Evolutionary conservation across 73 alveolate species (phyloP).

Genomic region (Stentor coeruleus): DNA sequence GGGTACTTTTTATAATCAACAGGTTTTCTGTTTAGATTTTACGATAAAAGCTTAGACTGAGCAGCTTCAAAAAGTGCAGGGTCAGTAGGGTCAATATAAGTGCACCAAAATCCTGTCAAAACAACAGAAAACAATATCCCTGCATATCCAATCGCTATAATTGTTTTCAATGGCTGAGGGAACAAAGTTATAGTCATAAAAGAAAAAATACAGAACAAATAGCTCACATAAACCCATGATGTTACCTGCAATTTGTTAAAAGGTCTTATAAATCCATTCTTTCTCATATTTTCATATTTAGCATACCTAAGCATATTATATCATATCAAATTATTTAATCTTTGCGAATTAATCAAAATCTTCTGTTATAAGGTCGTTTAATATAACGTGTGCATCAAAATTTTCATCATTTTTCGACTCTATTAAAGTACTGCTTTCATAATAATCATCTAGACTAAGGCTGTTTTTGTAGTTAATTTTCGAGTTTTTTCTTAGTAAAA

Average conservation of each 20-base stretch:
- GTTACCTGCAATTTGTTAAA: slow-evolving; percentile 30
- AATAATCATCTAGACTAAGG: background rate
- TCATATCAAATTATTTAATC: background rate
- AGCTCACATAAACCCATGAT: slow-evolving; percentile 32
- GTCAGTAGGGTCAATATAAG: slow-evolving; percentile 26
- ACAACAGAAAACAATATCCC: background rate
- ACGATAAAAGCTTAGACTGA: background rate
- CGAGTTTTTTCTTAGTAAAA: background rate
- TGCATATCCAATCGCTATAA: slow-evolving; percentile 8
- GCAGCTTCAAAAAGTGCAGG: slow-evolving; percentile 21
- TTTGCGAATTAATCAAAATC: background rate
- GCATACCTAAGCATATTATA: background rate
- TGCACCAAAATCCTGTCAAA: slow-evolving; percentile 2
- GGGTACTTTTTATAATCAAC: slow-evolving; percentile 15
- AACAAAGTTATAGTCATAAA: background rate
- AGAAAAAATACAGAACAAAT: background rate
- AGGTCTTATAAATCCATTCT: slow-evolving; percentile 40
- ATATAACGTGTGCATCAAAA: background rate
- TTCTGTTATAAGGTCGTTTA: background rate
- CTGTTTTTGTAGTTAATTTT: background rate
- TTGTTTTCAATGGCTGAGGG: background rate
- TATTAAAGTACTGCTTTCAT: background rate
- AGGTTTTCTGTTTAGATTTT: background rate
- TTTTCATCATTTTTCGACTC: background rate
- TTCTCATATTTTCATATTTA: background rate